Percentiles rank a stretch among this genome's conserved stretches.
These are phyloP conservation scores for Lactuca sativa DNA, from an alignment of 129 eudicot species.

Conservation along the genomic window DNA sequence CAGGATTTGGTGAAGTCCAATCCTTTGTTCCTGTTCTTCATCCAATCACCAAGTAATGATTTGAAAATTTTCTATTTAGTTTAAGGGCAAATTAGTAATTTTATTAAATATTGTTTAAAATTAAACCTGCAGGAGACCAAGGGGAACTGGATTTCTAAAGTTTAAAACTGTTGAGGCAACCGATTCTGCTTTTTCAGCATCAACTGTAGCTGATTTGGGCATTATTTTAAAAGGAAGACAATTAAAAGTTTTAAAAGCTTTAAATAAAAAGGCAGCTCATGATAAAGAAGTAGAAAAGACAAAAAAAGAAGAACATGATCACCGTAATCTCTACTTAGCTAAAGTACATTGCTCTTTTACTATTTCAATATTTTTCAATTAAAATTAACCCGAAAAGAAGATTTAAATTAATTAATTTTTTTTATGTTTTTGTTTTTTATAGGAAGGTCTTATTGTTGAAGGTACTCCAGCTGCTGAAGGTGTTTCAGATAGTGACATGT, in stretches of 20 bases:
- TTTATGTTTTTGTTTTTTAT: conserved; percentile 16
- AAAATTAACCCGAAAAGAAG: background rate
- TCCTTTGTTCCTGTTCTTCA: conserved; percentile 86
- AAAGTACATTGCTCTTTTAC: conserved; percentile 47
- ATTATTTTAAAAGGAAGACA: conserved; percentile 81
- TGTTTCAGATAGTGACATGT: conserved; percentile 78
- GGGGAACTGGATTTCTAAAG: conserved; percentile 93
- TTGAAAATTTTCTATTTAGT: too few relatives aligned
- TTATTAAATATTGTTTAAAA: background rate
- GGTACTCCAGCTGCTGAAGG: conserved; percentile 98
- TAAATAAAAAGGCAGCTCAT: conserved; percentile 87
- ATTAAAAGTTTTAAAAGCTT: conserved; percentile 77
- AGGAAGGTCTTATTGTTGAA: conserved; percentile 93
- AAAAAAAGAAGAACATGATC: conserved; percentile 74
- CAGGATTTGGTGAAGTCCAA: conserved; percentile 80
- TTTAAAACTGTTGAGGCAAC: conserved; percentile 69
- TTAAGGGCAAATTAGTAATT: background rate
- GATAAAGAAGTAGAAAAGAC: conserved; percentile 63
- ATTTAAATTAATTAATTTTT: background rate
- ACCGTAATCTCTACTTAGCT: conserved; percentile 86
- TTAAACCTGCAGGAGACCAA: conserved; percentile 71
- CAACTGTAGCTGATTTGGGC: conserved; percentile 72
- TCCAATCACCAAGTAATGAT: conserved; percentile 70
- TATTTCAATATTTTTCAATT: background rate
- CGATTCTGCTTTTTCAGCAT: conserved; percentile 74